phyloP scores from a whole-genome alignment of 2,329 filamentous ascomycete species.

The Periglandula ipomoeae region DNA sequence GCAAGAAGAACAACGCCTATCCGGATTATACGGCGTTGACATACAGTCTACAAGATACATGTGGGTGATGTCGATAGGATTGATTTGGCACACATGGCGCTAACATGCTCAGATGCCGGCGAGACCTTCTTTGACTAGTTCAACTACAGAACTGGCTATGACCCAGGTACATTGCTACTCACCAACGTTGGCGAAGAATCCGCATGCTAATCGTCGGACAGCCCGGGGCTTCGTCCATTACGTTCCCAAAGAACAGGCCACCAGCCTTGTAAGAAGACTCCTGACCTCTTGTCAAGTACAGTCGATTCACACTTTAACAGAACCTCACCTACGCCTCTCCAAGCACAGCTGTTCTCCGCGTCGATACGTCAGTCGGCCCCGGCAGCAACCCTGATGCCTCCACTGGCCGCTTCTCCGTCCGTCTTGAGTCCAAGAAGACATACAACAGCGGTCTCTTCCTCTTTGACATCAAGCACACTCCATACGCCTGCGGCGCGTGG shows the following conservation, averaged over 20 bases:
- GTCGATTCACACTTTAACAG: no score
- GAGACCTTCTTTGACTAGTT: conserved; percentile 46
- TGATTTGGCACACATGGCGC: not conserved
- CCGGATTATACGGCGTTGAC: conserved; percentile 38
- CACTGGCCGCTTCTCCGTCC: conserved; percentile 54
- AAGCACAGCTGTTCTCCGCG: conserved; percentile 44
- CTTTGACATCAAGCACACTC: conserved; percentile 56
- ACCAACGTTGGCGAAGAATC: not conserved
- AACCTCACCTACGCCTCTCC: conserved; percentile 55
- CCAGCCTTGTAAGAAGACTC: conserved; percentile 27
- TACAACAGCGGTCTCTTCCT: conserved; percentile 58
- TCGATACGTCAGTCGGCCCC: conserved; percentile 50
- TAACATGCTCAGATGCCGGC: conserved; percentile 31
- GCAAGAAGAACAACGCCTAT: conserved; percentile 30
- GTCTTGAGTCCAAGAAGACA: conserved; percentile 49
- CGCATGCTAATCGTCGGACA: conserved; percentile 8
- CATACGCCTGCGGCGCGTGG: conserved; percentile 56
- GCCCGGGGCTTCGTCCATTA: conserved; percentile 45
- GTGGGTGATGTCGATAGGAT: no score
- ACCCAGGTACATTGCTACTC: conserved; percentile 30
- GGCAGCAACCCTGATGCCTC: conserved; percentile 38
- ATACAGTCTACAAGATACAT: conserved; percentile 40
- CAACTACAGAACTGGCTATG: conserved; percentile 41
- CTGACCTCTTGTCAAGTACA: no score
- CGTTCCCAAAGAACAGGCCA: conserved; percentile 33